phyloP scores from a whole-genome alignment of 2,329 filamentous ascomycete genomes.

The Septoria petroselini region DNA sequence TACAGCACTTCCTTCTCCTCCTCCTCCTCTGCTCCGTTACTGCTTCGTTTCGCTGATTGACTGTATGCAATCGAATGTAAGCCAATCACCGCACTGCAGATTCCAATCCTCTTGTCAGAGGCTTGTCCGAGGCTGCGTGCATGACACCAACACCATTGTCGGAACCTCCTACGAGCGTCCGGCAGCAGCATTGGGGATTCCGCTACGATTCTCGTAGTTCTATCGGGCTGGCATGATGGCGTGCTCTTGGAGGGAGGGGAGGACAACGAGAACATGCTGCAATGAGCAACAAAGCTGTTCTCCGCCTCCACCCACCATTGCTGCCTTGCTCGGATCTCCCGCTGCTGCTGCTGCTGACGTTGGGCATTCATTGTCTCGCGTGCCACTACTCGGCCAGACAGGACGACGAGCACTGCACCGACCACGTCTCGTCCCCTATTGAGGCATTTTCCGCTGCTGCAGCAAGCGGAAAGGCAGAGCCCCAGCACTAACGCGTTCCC shows the following conservation, averaged over 20 bases:
- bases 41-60: not conserved
- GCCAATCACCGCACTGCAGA: slow-evolving; percentile 1
- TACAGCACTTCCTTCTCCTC: not conserved
- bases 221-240: not conserved
- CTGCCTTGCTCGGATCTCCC: not conserved
- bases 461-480: slow-evolving; percentile 14
- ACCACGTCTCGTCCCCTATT: not conserved
- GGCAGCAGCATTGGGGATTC: not conserved
- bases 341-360: slow-evolving; percentile 5
- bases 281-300: not conserved
- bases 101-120: not conserved
- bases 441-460: slow-evolving; percentile 1
- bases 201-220: no score
- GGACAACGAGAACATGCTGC: not conserved
- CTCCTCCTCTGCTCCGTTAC: not conserved
- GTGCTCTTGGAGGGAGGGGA: not conserved
- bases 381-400: not conserved
- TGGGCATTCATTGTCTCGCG: slow-evolving; percentile 2
- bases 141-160: not conserved
- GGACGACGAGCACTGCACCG: no score
- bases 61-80: slow-evolving; percentile 6
- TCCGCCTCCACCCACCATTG: not conserved
- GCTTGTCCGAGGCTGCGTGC: slow-evolving; percentile 10
- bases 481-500: slow-evolving; percentile 9
- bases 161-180: not conserved